phyloP scores from a whole-genome alignment of 345 rosid species.

The Hibiscus trionum region DNA sequence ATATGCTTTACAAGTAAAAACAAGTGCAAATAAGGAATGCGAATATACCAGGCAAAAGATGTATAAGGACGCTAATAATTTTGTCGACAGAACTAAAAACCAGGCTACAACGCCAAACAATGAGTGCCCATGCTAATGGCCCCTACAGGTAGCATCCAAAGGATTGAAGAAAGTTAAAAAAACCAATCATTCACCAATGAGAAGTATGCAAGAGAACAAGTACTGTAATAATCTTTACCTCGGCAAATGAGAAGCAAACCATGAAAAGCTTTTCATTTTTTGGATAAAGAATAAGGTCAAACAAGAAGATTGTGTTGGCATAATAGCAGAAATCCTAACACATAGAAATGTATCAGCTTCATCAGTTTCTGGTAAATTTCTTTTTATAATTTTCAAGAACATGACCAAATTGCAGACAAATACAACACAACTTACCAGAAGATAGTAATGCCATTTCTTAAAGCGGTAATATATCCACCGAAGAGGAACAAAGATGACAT shows the following conservation, averaged over 20 bases:
- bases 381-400: background rate
- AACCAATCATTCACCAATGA: slow-evolving; percentile 5
- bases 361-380: background rate
- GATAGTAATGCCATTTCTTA: slow-evolving; percentile 98
- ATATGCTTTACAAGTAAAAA: background rate
- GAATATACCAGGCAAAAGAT: slow-evolving; percentile 86
- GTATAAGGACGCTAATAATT: slow-evolving; percentile 92
- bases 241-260: slow-evolving; percentile 98
- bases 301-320: slow-evolving; percentile 91
- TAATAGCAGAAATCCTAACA: slow-evolving; percentile 93
- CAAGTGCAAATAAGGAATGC: background rate
- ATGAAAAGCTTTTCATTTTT: slow-evolving; percentile 83
- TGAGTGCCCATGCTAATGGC: slow-evolving; percentile 93
- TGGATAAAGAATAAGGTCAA: slow-evolving; percentile 74
- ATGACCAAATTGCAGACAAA: background rate
- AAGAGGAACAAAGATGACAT: slow-evolving; percentile 77
- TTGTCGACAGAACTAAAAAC: slow-evolving; percentile 93
- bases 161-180: slow-evolving; percentile 2
- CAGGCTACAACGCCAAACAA: slow-evolving; percentile 96
- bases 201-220: background rate
- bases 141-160: slow-evolving; percentile 47
- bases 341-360: slow-evolving; percentile 7
- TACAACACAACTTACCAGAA: slow-evolving; percentile 51
- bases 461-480: slow-evolving; percentile 94
- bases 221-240: slow-evolving; percentile 39